These are phyloP conservation scores for Epichloe brachyelytri DNA, from an alignment of 2,329 filamentous ascomycete genomes.

Conservation along the genomic window DNA sequence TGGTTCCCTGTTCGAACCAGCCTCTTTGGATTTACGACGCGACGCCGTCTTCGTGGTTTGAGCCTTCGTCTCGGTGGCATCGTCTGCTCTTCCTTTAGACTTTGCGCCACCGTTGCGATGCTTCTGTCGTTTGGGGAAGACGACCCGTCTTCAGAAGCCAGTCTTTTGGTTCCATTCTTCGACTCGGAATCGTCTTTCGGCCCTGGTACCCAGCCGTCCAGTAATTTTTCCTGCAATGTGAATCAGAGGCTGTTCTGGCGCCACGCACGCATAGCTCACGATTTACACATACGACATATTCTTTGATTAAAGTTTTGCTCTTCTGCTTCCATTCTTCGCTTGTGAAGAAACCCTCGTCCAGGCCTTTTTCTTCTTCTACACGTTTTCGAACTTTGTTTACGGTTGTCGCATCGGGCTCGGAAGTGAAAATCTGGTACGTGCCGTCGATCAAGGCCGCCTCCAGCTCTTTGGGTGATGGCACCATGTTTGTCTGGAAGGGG, in stretches of 20 bases:
- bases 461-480: constrained; percentile 28
- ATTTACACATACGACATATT: constrained; percentile 33
- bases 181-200: constrained; percentile 14
- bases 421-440: constrained; percentile 32
- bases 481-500: constrained; percentile 1
- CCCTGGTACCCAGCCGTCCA: constrained; percentile 23
- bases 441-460: constrained; percentile 33
- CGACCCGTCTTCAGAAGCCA: constrained; percentile 20
- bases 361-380: constrained; percentile 33
- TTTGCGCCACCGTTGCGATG: constrained; percentile 9
- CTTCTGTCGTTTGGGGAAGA: constrained; percentile 11
- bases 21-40: constrained; percentile 7
- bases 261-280: background rate
- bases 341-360: constrained; percentile 39
- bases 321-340: constrained; percentile 40
- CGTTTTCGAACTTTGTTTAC: constrained; percentile 44
- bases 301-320: constrained; percentile 45
- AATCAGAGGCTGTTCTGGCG: background rate
- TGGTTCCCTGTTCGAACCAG: constrained; percentile 6
- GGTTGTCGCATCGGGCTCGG: constrained; percentile 33
- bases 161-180: constrained; percentile 20
- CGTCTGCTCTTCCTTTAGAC: background rate
- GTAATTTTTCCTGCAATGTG: constrained; percentile 20
- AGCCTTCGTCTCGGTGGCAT: constrained; percentile 3
- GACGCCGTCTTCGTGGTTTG: constrained; percentile 6